Evolutionary conservation across 805 yeast genomes (phyloP), one percentile per base, ranked within the genome.

Genomic region (Candida tibetensis): DNA sequence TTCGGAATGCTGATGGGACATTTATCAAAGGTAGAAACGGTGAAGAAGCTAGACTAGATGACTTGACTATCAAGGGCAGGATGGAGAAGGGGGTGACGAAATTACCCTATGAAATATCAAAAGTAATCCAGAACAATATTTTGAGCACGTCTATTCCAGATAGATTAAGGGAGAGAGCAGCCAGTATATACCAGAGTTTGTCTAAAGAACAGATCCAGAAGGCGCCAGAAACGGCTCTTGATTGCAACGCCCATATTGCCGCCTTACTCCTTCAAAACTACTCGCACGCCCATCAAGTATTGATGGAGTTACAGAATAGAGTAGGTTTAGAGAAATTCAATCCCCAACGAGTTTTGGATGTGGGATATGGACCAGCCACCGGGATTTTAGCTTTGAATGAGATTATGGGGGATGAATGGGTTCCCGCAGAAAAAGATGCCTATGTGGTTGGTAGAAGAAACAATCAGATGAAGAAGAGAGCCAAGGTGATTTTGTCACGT

Each of bases 371-470:
- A 0, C 98, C 99, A 1, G 91, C 88, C 2, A 82, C 95, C 0
- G 97, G 97, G 2, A 79, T 93, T 69, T 63, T 90, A 12, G 98
- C 95, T 0, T 66, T 89, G 36, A 87, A 90, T 53, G 96, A 89
- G 51, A 51, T 90, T 1, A 77, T 87, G 79, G 89, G 85, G 0
- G 72, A 72, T 2, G 72, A 72, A 0, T 84, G 76, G 63, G 57
- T 62, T 14, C 88, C 95, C 0, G 64, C 63, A 14, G 64, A 66
- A 10, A 86, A 86, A 50, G 88, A 86, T 28, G 80, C 85, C 0
- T 85, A 82, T 17, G 73, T 90, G 13, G 67, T 81, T 14, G 93
- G 96, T 1, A 61, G 77, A 28, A 65, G 48, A 27, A 67, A 61
- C 37, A 47, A 46, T 28, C 82, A 79, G 29, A 89, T 93, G 97